Evolutionary conservation across 495 filamentous ascomycete genomes (phyloP).

Genomic region (Penicillium lagena): DNA sequence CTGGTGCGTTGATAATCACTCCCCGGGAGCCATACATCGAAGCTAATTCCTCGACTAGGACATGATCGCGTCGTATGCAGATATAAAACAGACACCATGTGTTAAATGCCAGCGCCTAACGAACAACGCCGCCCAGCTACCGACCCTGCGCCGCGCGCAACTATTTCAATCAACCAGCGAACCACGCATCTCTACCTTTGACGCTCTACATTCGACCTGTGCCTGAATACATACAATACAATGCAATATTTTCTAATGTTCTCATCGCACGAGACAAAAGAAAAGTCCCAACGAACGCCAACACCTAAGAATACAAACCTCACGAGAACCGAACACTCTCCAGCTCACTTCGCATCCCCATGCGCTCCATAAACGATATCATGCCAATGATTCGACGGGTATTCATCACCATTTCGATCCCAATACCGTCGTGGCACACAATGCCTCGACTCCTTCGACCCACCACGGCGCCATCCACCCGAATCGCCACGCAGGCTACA

Average conservation of each 20-base stretch:
- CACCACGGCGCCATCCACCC: not conserved
- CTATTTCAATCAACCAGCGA: constrained; percentile 2
- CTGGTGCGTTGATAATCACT: constrained; percentile 21
- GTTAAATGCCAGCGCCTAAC: constrained; percentile 32
- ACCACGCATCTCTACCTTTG: constrained; percentile 9
- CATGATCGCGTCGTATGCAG: constrained; percentile 35
- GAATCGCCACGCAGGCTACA: constrained; percentile 6
- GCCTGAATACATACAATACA: constrained; percentile 4
- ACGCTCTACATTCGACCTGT: constrained; percentile 21
- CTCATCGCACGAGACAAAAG: not conserved
- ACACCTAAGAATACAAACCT: not conserved
- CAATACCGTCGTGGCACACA: constrained; percentile 18
- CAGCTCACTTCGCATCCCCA: constrained; percentile 1
- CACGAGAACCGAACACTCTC: not conserved
- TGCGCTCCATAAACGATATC: constrained; percentile 17
- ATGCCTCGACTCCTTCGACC: constrained; percentile 4
- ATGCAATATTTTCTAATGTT: not conserved
- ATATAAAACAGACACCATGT: constrained; percentile 34
- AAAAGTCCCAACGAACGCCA: not conserved
- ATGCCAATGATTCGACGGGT: constrained; percentile 20
- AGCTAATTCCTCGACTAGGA: constrained; percentile 20
- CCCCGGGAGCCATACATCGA: not conserved
- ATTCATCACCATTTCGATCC: constrained; percentile 21
- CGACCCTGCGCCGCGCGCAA: constrained; percentile 21
- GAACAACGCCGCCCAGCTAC: constrained; percentile 31